A percentile compares a stretch with the other conserved stretches of the same genome.
Evolutionary conservation across 225 moss, liverwort and hornwort genomes (phyloP).

Genomic region (Takakia lepidozioides): DNA sequence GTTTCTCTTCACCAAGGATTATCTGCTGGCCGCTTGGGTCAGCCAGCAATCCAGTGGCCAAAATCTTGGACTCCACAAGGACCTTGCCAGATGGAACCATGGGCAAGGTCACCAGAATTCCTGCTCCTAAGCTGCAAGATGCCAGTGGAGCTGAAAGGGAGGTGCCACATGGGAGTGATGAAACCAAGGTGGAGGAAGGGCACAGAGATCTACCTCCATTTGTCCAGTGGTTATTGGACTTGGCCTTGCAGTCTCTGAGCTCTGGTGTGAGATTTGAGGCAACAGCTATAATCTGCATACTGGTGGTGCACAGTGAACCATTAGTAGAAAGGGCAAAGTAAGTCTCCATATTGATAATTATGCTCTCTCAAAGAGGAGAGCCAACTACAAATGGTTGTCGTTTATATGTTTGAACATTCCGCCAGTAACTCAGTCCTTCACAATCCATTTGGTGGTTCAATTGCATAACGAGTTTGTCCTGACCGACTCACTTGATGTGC

Average conservation of each 20-base stretch:
- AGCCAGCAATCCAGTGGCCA: no score
- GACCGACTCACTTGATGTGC: conserved; percentile 11
- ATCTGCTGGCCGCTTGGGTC: conserved; percentile 21
- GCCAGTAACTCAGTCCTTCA: neutral
- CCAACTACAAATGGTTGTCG: no score
- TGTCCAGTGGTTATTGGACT: conserved; percentile 57
- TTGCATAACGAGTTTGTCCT: no score
- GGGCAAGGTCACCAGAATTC: no score
- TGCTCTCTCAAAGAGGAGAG: no score
- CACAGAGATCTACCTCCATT: conserved; percentile 21
- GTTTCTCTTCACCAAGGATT: conserved; percentile 75
- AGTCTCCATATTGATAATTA: no score
- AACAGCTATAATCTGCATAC: conserved; percentile 47
- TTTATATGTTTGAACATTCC: no score
- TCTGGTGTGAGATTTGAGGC: conserved; percentile 65
- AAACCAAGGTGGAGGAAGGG: conserved; percentile 5
- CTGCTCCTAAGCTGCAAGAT: no score
- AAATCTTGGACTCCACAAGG: no score
- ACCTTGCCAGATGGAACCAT: no score
- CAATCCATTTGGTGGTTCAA: neutral
- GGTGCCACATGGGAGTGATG: conserved; percentile 6
- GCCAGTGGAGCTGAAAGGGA: conserved; percentile 11
- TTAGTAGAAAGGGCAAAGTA: conserved; percentile 65
- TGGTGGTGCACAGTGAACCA: conserved; percentile 80
- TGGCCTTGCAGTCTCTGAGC: conserved; percentile 44